A percentile compares a stretch with the other conserved stretches of the same genome.
phyloP scores from a whole-genome alignment of 2,329 filamentous ascomycete genomes.

The Blumeria graminis region DNA sequence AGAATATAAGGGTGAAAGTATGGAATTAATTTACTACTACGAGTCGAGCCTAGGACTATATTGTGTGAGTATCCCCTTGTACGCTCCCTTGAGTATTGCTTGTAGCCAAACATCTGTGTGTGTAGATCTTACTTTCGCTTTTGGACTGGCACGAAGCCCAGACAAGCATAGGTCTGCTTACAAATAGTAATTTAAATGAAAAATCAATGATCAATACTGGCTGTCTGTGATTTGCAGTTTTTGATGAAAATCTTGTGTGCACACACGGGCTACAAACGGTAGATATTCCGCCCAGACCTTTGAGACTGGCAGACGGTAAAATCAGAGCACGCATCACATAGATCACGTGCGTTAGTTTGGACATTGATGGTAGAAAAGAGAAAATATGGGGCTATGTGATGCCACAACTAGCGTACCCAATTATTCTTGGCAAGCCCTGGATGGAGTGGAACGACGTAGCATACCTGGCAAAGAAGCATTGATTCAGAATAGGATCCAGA shows the following conservation, averaged over 20 bases:
- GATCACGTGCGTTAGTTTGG: not conserved
- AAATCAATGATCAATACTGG: not conserved
- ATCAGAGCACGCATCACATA: not conserved
- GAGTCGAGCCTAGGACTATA: no score
- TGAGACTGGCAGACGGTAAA: not conserved
- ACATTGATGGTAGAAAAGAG: not conserved
- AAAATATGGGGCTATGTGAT: not conserved
- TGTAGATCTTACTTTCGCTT: no score
- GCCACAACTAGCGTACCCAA: not conserved
- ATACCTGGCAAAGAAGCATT: not conserved
- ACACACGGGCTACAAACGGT: not conserved
- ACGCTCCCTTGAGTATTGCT: no score
- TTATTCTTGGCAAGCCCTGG: not conserved
- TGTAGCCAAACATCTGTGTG: no score
- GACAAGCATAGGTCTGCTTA: no score
- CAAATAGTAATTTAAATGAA: no score
- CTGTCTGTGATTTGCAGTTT: not conserved
- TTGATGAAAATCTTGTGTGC: conserved; percentile 1
- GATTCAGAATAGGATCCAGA: not conserved
- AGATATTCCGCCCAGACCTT: not conserved
- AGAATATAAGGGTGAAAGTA: no score
- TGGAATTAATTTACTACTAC: no score
- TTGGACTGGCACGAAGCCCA: no score
- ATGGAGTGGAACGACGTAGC: not conserved
- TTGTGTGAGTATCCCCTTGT: no score